Conservation (phyloP, 2,329 filamentous ascomycete species). For the Colletotrichum australisinense region DNA sequence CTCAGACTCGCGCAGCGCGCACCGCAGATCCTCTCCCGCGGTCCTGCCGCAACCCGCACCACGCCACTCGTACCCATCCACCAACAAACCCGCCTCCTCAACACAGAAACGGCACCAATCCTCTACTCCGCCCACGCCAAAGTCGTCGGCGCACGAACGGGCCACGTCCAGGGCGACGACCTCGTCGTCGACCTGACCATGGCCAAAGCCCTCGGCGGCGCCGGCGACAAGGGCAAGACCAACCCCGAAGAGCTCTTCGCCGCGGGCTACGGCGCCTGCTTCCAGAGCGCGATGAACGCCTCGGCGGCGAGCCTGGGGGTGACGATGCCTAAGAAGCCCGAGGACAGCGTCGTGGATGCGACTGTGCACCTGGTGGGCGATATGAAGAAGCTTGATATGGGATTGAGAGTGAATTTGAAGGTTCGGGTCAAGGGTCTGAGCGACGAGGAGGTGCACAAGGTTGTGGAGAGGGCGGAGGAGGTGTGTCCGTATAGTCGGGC, state of each 20-base stretch:
- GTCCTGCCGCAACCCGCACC: background rate
- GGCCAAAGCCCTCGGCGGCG: slow-evolving; percentile 55
- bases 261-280: slow-evolving; percentile 59
- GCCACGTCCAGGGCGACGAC: slow-evolving; percentile 43
- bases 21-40: background rate
- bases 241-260: slow-evolving; percentile 61
- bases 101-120: slow-evolving; percentile 51
- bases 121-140: slow-evolving; percentile 51
- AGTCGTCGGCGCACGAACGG: slow-evolving; percentile 50
- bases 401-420: slow-evolving; percentile 55
- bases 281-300: slow-evolving; percentile 59
- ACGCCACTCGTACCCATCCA: background rate
- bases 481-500: slow-evolving; percentile 44
- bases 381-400: slow-evolving; percentile 57
- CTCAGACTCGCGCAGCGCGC: slow-evolving; percentile 22
- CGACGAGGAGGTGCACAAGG: slow-evolving; percentile 40
- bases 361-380: slow-evolving; percentile 57
- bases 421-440: slow-evolving; percentile 47
- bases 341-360: slow-evolving; percentile 52
- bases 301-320: slow-evolving; percentile 52
- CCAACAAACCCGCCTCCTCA: slow-evolving; percentile 41
- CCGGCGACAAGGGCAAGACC: slow-evolving; percentile 52
- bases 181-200: slow-evolving; percentile 50
- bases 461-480: slow-evolving; percentile 42
- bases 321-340: slow-evolving; percentile 49